These are phyloP conservation scores for Ramularia collo-cygni DNA, from an alignment of 2,329 filamentous ascomycete genomes.

Conservation along the genomic window DNA sequence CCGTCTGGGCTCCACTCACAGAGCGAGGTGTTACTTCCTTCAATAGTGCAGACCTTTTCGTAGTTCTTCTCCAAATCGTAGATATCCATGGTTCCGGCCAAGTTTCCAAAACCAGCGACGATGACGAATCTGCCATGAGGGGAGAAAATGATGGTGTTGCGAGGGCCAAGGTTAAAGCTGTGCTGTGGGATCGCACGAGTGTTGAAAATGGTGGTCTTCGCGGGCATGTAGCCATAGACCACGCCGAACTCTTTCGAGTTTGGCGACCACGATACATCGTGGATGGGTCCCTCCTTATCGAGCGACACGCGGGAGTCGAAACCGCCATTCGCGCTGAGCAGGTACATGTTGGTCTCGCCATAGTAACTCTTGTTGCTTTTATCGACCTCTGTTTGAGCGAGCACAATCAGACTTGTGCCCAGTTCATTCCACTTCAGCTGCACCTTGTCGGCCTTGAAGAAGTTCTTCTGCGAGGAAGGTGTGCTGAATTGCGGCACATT, in stretches of 20 bases:
- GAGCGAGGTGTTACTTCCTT: constrained; percentile 90
- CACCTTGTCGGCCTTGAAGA: constrained; percentile 99
- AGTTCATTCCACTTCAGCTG: constrained; percentile 96
- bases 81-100: constrained; percentile 95
- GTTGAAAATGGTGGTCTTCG: constrained; percentile 98
- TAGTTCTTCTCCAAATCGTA: constrained; percentile 95
- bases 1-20: constrained; percentile 98
- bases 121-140: constrained; percentile 88
- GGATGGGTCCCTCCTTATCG: constrained; percentile 97
- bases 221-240: constrained; percentile 97
- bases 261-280: constrained; percentile 97
- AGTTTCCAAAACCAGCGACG: constrained; percentile 92
- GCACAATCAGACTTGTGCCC: constrained; percentile 84
- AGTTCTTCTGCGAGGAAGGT: constrained; percentile 92
- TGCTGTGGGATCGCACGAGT: constrained; percentile 74
- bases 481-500: constrained; percentile 79
- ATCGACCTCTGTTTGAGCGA: constrained; percentile 96
- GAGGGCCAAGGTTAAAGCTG: constrained; percentile 76
- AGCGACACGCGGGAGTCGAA: constrained; percentile 76
- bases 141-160: constrained; percentile 93
- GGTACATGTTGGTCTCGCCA: constrained; percentile 92
- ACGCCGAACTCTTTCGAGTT: constrained; percentile 98
- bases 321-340: constrained; percentile 82
- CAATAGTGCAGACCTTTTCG: constrained; percentile 84
- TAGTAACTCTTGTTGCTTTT: constrained; percentile 99